These are phyloP conservation scores for Talaromyces sp. DNA, from an alignment of 2,329 filamentous ascomycete genomes.

Conservation along the genomic window DNA sequence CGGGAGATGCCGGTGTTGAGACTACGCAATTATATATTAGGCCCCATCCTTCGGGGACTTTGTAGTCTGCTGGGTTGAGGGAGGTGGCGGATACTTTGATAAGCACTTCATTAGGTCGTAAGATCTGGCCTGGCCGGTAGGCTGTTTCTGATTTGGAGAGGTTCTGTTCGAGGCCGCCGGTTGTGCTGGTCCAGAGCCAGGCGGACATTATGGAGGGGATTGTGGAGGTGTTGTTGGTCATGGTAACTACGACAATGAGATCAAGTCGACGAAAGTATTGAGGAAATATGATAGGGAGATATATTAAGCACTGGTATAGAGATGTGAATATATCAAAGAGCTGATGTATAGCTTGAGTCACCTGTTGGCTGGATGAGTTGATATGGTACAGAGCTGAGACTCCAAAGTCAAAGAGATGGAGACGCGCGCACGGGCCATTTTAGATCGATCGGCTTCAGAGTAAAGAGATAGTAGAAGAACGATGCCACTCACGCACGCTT, in stretches of 20 bases:
- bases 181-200: slow-evolving; percentile 51
- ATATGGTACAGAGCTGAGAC: slow-evolving; percentile 1
- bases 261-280: no score
- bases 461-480: neutral
- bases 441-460: neutral
- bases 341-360: neutral
- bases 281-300: neutral
- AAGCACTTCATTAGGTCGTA: slow-evolving; percentile 46
- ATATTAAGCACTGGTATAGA: neutral
- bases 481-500: neutral
- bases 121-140: slow-evolving; percentile 35
- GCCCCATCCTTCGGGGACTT: slow-evolving; percentile 50
- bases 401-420: neutral
- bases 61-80: slow-evolving; percentile 63
- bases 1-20: slow-evolving; percentile 44
- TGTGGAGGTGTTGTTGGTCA: slow-evolving; percentile 3
- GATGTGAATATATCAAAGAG: neutral
- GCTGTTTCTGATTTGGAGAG: slow-evolving; percentile 44
- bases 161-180: slow-evolving; percentile 50
- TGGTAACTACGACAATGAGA: neutral
- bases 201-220: slow-evolving; percentile 48
- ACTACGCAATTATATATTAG: slow-evolving; percentile 38
- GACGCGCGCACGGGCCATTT: slow-evolving; percentile 5
- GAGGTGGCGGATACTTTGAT: slow-evolving; percentile 51
- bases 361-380: neutral